Percentiles rank a stretch among this genome's conserved stretches.
Conservation (phyloP, 352 stramenopile genomes). For the Globisporangium rhizosaccharum region DNA sequence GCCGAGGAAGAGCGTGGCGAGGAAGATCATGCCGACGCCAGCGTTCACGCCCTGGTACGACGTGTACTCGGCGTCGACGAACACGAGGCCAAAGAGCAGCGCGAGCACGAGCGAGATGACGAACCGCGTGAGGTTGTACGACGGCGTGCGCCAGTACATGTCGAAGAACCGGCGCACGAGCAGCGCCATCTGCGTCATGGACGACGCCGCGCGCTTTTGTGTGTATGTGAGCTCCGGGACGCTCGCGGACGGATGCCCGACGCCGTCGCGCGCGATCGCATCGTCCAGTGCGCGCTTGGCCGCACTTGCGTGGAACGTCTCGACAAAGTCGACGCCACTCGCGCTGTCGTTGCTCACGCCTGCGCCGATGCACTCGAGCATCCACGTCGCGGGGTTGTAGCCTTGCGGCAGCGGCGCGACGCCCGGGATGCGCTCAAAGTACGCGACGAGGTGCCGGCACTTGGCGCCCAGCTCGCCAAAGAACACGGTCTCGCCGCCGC, state of each 20-base stretch:
- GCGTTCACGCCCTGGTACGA: conserved; percentile 33
- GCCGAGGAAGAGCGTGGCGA: conserved; percentile 64
- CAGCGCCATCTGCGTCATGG: too few relatives aligned
- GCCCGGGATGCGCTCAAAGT: too few relatives aligned
- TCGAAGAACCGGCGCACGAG: background rate
- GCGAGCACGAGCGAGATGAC: conserved; percentile 18
- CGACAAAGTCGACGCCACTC: too few relatives aligned
- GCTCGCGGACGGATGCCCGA: too few relatives aligned
- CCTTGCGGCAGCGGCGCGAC: too few relatives aligned
- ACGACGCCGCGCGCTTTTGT: too few relatives aligned
- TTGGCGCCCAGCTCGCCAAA: conserved; percentile 25
- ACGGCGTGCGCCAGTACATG: conserved; percentile 85
- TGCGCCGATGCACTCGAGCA: conserved; percentile 22
- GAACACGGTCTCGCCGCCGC: conserved; percentile 47
- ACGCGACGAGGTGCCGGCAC: too few relatives aligned
- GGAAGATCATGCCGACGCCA: conserved; percentile 69
- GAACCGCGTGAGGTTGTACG: conserved; percentile 77
- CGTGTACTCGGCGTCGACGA: conserved; percentile 24
- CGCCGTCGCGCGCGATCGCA: too few relatives aligned
- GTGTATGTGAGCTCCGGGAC: too few relatives aligned
- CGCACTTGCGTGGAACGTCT: too few relatives aligned
- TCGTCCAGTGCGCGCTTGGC: too few relatives aligned
- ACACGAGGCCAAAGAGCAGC: conserved; percentile 21
- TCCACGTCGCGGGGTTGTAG: conserved; percentile 20
- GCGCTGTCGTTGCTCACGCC: too few relatives aligned